Base-by-base conservation (phyloP, 441 rosid genomes). In the Capsella rubella region DNA sequence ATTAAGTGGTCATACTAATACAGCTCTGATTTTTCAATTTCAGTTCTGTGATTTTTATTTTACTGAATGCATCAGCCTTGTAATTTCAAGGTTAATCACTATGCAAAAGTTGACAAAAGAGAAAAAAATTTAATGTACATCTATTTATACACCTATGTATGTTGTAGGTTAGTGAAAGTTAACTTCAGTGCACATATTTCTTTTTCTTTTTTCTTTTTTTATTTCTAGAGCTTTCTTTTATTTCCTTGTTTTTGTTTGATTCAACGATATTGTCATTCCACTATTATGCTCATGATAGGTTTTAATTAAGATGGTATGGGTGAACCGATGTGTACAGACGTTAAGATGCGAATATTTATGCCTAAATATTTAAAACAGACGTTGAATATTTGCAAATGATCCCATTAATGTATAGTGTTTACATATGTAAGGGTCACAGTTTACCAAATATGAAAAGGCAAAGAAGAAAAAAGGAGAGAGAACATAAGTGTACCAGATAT, bases 401-500 rank as follows among this genome's bases (percentile, higher is more conserved):
- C 14, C 25, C 31, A 29, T 31, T 43, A 5, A 21, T 32, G 45
- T 18, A 47, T 4, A 47, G 14, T 34, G 67, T 59, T 21, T 31
- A 54, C 18, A 46, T 35, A 47, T 70, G 14, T n/a, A 6, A 60
- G 13, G 53, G 42, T 46, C 49, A 65, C 53, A 57, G n/a, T 39
- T 59, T 31, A 67, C 47, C 61, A 49, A 21, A 70, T 29, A 56
- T 47, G 75, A 76, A 76, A 40, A 37, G 40, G 65, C 53, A 55
- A n/a, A 54, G n/a, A 69, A 61, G 14, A 32, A 60, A 49, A 61
- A 53, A 13, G 51, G 37, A 35, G 69, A 68, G 53, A 55, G 66
- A 75, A 74, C 79, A 64, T 62, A 32, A 56, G 72, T 72, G 86
- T 73, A 71, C 81, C 80, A 79, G 67, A 80, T 78, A 69, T 77